Evolutionary conservation across 1,139 yeast species (phyloP).

Genomic region (Magnusiomyces fungicola): DNA sequence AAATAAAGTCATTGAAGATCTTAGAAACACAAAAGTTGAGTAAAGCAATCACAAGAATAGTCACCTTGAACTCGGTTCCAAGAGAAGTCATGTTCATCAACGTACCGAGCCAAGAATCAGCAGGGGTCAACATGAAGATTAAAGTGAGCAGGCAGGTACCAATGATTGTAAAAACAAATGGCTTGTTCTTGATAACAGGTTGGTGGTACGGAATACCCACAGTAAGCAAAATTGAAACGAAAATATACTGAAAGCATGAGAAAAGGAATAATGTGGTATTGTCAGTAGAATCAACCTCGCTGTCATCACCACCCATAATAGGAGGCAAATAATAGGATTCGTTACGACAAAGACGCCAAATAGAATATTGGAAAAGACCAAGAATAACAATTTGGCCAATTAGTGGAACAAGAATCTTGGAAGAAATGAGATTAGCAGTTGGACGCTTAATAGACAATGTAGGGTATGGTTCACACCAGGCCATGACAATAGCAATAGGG

Average conservation of each 20-base stretch:
- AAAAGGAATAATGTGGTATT: slow-evolving; percentile 76
- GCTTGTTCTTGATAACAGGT: slow-evolving; percentile 58
- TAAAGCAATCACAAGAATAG: slow-evolving; percentile 42
- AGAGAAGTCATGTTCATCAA: slow-evolving; percentile 71
- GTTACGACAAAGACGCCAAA: slow-evolving; percentile 51
- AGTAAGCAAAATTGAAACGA: slow-evolving; percentile 72
- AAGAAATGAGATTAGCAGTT: slow-evolving; percentile 85
- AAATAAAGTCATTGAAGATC: slow-evolving; percentile 39
- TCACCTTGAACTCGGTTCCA: slow-evolving; percentile 44
- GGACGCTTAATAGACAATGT: slow-evolving; percentile 67
- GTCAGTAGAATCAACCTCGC: slow-evolving; percentile 79
- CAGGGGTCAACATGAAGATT: slow-evolving; percentile 24
- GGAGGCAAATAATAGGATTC: slow-evolving; percentile 78
- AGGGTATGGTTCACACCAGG: slow-evolving; percentile 83
- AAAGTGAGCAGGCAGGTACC: slow-evolving; percentile 45
- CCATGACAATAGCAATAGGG: slow-evolving; percentile 93
- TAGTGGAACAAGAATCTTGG: slow-evolving; percentile 76
- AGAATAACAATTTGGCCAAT: slow-evolving; percentile 62
- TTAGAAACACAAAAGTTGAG: slow-evolving; percentile 47
- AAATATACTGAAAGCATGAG: slow-evolving; percentile 82
- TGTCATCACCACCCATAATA: slow-evolving; percentile 71
- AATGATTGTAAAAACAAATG: slow-evolving; percentile 59
- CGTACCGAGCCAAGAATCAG: slow-evolving; percentile 49
- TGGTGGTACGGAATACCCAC: slow-evolving; percentile 95
- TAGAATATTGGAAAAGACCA: slow-evolving; percentile 53